These are phyloP conservation scores for Passiflora organensis DNA, from an alignment of 345 rosid genomes.

Conservation along the genomic window DNA sequence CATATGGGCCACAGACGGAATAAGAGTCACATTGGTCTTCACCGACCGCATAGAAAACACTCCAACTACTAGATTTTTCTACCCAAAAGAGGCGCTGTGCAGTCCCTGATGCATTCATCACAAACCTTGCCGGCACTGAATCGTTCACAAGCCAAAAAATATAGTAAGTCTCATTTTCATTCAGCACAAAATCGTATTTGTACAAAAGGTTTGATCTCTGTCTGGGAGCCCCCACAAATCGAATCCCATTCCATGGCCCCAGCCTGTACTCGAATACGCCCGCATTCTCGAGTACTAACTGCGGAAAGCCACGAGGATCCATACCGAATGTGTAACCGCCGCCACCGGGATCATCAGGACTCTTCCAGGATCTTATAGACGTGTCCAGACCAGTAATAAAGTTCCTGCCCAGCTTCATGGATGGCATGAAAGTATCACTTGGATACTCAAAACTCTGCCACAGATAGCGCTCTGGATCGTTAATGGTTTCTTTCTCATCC, in stretches of 20 bases:
- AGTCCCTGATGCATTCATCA: not conserved
- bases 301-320: conserved; percentile 6
- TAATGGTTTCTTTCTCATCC: not conserved
- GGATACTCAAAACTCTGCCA: too few relatives aligned
- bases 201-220: not conserved
- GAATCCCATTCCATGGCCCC: conserved; percentile 1
- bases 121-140: not conserved
- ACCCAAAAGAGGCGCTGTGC: not conserved
- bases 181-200: not conserved
- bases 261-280: not conserved
- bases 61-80: not conserved
- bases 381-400: conserved; percentile 4
- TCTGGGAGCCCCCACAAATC: not conserved
- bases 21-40: not conserved
- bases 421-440: conserved; percentile 14
- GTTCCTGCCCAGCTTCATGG: conserved; percentile 19
- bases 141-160: not conserved
- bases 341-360: conserved; percentile 7
- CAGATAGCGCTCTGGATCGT: not conserved
- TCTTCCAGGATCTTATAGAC: conserved; percentile 11
- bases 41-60: fast-evolving
- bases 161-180: not conserved
- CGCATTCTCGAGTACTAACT: not conserved
- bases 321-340: conserved; percentile 5
- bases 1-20: not conserved